Percentiles rank a stretch among this genome's conserved stretches.
Evolutionary conservation across 306 rosid genomes (phyloP).

Genomic region (Aeschynomene evenia): DNA sequence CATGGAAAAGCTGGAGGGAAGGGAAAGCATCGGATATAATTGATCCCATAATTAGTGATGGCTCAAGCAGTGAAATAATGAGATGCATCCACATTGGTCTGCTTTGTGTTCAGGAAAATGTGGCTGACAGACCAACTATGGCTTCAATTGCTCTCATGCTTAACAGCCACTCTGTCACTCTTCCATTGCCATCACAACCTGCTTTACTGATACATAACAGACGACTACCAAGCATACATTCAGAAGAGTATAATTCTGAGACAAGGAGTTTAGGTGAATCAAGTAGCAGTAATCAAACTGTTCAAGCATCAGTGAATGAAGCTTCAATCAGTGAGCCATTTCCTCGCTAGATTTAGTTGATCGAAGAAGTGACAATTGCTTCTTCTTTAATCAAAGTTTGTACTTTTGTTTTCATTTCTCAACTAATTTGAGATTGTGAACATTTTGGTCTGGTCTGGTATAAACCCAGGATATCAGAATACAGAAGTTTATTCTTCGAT

Average conservation of each 20-base stretch:
- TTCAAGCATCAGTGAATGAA: conserved; percentile 1
- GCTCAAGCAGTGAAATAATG: conserved; percentile 29
- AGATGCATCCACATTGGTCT: conserved; percentile 59
- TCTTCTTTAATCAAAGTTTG: too few relatives aligned
- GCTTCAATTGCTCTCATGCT: conserved; percentile 39
- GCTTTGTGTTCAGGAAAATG: conserved; percentile 51
- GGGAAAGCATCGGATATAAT: conserved; percentile 33
- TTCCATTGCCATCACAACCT: conserved; percentile 39
- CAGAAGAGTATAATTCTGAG: conserved; percentile 6
- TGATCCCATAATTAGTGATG: conserved; percentile 33
- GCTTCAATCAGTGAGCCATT: conserved; percentile 23
- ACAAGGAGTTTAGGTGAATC: conserved; percentile 14
- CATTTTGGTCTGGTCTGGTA: too few relatives aligned
- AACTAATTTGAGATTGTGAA: too few relatives aligned
- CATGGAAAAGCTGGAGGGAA: conserved; percentile 53
- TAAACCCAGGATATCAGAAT: too few relatives aligned
- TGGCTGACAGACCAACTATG: conserved; percentile 54
- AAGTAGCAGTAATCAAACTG: background rate
- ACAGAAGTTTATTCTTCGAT: too few relatives aligned
- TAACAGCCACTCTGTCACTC: conserved; percentile 35
- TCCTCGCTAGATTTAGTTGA: conserved; percentile 25
- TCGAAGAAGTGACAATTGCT: background rate
- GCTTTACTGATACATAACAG: conserved; percentile 9
- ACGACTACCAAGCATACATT: background rate
- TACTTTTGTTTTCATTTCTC: too few relatives aligned